These are phyloP conservation scores for Lecanicillium sp. DNA, from an alignment of 2,329 filamentous ascomycete species.

Conservation along the genomic window DNA sequence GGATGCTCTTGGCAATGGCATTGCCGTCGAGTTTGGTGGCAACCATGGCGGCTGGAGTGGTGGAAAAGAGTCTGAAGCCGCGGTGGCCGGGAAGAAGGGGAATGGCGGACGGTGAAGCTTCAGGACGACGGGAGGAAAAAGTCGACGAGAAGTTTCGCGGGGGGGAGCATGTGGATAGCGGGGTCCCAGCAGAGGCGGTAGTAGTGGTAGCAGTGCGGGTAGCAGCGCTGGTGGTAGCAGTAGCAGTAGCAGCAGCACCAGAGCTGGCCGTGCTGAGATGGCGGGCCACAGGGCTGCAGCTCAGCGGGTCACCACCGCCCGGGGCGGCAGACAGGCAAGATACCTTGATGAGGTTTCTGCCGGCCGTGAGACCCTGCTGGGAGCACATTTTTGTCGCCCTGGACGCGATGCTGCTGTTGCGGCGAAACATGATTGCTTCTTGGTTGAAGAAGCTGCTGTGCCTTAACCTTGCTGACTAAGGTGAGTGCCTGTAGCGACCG, in stretches of 20 bases:
- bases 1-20: constrained; percentile 86
- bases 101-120: background rate
- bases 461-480: too few relatives aligned
- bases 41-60: constrained; percentile 62
- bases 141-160: background rate
- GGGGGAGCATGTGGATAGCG: background rate
- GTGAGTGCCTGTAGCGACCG: too few relatives aligned
- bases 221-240: background rate
- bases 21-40: constrained; percentile 93
- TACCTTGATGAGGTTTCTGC: constrained; percentile 1
- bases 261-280: background rate
- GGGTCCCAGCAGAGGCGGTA: background rate
- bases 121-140: background rate
- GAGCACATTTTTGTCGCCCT: background rate
- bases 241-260: background rate
- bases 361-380: too few relatives aligned
- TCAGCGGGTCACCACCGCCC: background rate
- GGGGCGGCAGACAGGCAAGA: background rate
- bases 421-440: constrained; percentile 6
- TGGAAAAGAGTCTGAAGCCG: constrained; percentile 32
- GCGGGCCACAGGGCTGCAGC: background rate
- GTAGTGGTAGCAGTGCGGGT: background rate
- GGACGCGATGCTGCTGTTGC: background rate
- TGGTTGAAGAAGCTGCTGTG: background rate
- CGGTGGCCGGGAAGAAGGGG: constrained; percentile 6